Percentiles rank a stretch among this genome's conserved stretches.
Evolutionary conservation across 208 protist species (phyloP).

Genomic region (Acanthamoeba culbertsoni): DNA sequence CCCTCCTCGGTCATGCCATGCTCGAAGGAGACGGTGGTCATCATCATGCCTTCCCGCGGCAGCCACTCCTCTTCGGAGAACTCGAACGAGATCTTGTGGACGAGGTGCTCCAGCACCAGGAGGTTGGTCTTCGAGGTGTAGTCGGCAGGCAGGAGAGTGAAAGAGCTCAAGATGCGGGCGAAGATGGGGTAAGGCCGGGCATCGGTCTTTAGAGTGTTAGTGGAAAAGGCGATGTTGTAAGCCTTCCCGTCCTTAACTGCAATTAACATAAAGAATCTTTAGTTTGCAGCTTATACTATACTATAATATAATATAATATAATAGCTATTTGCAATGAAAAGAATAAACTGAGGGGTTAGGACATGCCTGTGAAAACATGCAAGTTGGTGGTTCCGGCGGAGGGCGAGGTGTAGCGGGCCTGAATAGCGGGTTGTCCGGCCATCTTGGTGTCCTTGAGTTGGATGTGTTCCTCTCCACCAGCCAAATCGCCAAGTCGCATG

Average conservation of each 20-base stretch:
- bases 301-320: background rate
- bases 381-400: background rate
- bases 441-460: conserved; percentile 2
- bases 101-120: background rate
- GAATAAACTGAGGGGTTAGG: background rate
- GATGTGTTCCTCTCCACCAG: background rate
- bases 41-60: conserved; percentile 25
- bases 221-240: conserved; percentile 35
- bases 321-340: background rate
- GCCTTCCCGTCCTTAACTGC: conserved; percentile 42
- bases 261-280: background rate
- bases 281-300: background rate
- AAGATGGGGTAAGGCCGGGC: conserved; percentile 17
- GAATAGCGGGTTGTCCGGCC: background rate
- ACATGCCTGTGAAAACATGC: background rate
- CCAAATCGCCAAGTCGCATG: conserved; percentile 9
- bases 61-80: conserved; percentile 10
- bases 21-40: conserved; percentile 17
- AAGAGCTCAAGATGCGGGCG: background rate
- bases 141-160: background rate
- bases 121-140: background rate
- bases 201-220: conserved; percentile 9
- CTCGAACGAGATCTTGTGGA: conserved; percentile 40
- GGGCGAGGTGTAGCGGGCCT: background rate
- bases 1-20: background rate